A percentile compares a stretch with the other conserved stretches of the same genome.
phyloP scores from a whole-genome alignment of 2,329 filamentous ascomycete genomes.

The Pestalotiopsis sp. region DNA sequence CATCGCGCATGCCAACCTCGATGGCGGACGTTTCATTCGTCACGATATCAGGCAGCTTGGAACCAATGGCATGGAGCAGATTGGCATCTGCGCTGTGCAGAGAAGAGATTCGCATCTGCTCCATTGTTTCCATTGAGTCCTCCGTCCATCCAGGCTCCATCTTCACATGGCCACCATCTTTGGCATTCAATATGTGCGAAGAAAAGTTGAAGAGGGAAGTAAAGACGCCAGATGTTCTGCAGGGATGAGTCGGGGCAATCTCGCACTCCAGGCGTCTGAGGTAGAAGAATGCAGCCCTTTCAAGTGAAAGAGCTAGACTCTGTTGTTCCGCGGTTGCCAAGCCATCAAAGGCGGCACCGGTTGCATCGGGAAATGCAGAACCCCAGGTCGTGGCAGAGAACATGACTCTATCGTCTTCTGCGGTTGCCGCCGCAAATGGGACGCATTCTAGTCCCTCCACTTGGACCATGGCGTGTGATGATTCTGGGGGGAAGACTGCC shows the following conservation, averaged over 20 bases:
- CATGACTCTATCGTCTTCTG: not conserved
- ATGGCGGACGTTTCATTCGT: not conserved
- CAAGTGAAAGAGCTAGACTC: not conserved
- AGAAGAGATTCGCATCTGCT: not conserved
- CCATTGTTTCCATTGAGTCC: not conserved
- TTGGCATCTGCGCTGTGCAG: no score
- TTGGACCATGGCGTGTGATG: not conserved
- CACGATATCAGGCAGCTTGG: not conserved
- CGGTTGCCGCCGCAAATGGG: not conserved
- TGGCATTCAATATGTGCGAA: no score
- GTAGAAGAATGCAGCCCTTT: not conserved
- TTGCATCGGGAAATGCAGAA: not conserved
- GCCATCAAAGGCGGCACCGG: not conserved
- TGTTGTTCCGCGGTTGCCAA: not conserved
- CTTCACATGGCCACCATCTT: no score
- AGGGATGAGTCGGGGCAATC: no score
- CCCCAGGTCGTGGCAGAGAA: not conserved
- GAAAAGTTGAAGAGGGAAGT: no score
- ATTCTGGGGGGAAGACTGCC: not conserved
- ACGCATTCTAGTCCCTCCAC: not conserved
- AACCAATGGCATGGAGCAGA: not conserved
- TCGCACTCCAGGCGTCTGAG: no score
- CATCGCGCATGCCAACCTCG: not conserved
- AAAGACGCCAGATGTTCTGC: no score
- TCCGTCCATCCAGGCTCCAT: not conserved